Evolutionary conservation across 805 yeast species (phyloP).

Genomic region (Lipomyces sp.): DNA sequence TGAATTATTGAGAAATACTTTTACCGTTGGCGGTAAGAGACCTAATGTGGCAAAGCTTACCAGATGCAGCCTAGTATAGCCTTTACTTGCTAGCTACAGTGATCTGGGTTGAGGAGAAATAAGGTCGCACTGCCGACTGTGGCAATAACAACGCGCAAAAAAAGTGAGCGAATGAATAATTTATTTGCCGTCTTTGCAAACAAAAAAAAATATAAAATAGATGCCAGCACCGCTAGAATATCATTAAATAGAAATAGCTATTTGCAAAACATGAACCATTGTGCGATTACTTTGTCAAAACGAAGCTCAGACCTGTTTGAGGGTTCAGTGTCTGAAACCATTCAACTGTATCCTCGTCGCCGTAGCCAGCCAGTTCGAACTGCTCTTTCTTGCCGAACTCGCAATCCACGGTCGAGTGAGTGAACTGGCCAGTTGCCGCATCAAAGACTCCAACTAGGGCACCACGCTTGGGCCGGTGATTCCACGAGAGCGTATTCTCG

Average conservation of each 20-base stretch:
- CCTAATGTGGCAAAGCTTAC: no score
- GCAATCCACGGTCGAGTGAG: conserved; percentile 27
- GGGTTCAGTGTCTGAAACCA: conserved; percentile 34
- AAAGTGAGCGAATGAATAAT: no score
- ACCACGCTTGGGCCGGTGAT: conserved; percentile 28
- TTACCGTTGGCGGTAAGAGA: no score
- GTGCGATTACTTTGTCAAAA: background rate
- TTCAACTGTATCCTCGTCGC: conserved; percentile 14
- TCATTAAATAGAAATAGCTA: background rate
- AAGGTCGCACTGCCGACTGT: no score
- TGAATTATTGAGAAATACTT: no score
- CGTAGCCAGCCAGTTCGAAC: conserved; percentile 31
- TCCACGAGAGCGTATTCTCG: conserved; percentile 25
- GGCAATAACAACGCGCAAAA: no score
- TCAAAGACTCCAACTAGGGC: conserved; percentile 24
- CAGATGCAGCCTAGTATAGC: no score
- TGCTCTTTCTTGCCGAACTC: conserved; percentile 32
- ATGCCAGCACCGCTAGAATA: no score
- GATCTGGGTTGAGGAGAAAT: no score
- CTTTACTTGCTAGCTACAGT: no score
- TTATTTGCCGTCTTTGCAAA: no score
- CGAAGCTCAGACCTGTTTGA: conserved; percentile 27
- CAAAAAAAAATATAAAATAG: no score
- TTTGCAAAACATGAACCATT: background rate
- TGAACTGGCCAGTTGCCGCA: conserved; percentile 28